Conservation (phyloP, 768 basidiomycete genomes). For the Phlegmacium glaucopus region DNA sequence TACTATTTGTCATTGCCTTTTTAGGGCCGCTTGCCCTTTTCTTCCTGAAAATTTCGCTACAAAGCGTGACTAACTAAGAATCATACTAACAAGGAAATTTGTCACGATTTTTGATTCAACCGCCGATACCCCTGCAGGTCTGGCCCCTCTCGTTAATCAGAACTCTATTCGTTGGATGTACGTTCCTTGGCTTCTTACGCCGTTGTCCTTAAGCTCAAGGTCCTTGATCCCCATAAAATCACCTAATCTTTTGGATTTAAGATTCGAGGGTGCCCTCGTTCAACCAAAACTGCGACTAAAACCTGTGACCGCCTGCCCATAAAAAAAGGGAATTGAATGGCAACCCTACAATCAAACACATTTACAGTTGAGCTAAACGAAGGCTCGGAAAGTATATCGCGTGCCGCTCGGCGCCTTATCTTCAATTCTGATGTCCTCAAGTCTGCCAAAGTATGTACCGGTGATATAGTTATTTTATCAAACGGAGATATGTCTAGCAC, state of each 20-base stretch:
- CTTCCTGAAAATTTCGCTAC: no score
- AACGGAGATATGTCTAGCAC: slow-evolving; percentile 30
- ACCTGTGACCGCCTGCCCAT: neutral
- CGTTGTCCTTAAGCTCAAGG: slow-evolving; percentile 6
- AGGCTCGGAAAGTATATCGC: slow-evolving; percentile 35
- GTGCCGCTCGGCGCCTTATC: slow-evolving; percentile 60
- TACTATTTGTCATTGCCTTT: neutral
- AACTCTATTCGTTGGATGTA: no score
- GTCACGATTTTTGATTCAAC: no score
- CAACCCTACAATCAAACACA: slow-evolving; percentile 26
- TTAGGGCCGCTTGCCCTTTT: no score
- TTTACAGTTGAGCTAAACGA: slow-evolving; percentile 40
- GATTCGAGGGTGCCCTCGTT: neutral
- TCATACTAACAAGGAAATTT: no score
- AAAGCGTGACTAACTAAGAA: no score
- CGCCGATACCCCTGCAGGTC: no score
- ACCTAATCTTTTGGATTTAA: slow-evolving; percentile 3
- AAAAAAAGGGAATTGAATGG: no score
- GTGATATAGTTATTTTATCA: slow-evolving; percentile 62
- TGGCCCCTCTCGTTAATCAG: no score
- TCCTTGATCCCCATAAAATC: slow-evolving; percentile 9
- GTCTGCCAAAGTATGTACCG: slow-evolving; percentile 57
- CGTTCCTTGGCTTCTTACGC: slow-evolving; percentile 7
- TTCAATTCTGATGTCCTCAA: slow-evolving; percentile 63
- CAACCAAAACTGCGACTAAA: slow-evolving; percentile 7